Base-by-base conservation (phyloP, 805 yeast genomes). In the Starmerella khaoyaiensis region DNA sequence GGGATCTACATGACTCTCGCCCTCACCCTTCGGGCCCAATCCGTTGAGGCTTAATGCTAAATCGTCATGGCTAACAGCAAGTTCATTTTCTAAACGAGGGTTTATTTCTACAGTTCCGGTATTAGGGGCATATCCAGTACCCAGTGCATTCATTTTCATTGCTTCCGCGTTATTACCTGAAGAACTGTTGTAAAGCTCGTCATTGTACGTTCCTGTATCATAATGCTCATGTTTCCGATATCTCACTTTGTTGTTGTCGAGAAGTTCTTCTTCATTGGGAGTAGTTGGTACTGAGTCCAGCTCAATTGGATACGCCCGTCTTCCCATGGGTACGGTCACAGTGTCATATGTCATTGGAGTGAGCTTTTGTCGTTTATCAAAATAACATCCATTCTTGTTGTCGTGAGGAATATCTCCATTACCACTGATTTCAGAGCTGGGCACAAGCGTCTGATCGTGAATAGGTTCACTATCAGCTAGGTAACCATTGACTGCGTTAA, bases 121-220 rank as follows among this genome's bases (percentile, higher is more conserved):
- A 30, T 40, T 26, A 3, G 33, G 40, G 14, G 28, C 25, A 20
- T 36, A 36, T 29, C 18, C 33, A 16, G 33, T 21, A 2, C 36
- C 40, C 9, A 16, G 16, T 10, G 37, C 31, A 21, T 36, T 39
- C 5, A 37, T 22, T 9, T 21, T 32, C 2, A 42, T 41, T 6
- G 40, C 33, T 6, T 36, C 40, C 4, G 19, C 31, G 18, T 39
- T 35, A 32, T 35, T 35, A 4, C 39, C 46, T 1, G 27, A n/a
- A 1, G 42, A 12, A 25, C 25, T 31, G 16, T 39, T 36, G 36
- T 41, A 41, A 12, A 41, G 27, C 15, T 23, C 41, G 5, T 38
- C 41, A 18, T 37, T 33, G 36, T 41, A 41, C 3, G 41, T 35
- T 3, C 32, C 40, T 4, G 25, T 5, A 21, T 28, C 26, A 8